These are phyloP conservation scores for Volvariella volvacea DNA, from an alignment of 1,284 basidiomycete species.

Conservation along the genomic window DNA sequence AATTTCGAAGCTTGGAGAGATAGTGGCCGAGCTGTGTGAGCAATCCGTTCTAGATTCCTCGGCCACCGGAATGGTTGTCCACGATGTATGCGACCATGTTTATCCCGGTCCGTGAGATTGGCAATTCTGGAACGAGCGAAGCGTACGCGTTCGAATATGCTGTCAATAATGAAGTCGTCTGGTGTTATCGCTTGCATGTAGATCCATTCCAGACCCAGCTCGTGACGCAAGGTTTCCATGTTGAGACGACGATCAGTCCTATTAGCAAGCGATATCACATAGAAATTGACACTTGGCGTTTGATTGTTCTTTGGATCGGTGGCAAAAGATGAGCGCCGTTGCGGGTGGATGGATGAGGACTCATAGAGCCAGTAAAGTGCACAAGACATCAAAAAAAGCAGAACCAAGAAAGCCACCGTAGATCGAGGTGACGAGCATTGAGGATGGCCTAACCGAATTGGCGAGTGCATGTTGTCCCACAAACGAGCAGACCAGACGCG, in stretches of 20 bases:
- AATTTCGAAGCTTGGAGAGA: neutral
- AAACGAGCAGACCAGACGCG: too few species aligned
- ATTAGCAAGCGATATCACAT: conserved; percentile 52
- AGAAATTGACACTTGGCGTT: conserved; percentile 19
- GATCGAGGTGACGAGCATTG: too few species aligned
- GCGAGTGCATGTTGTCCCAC: too few species aligned
- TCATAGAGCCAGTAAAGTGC: too few species aligned
- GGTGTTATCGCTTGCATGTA: conserved; percentile 43
- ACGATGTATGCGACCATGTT: neutral
- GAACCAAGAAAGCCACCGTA: too few species aligned
- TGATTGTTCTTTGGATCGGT: too few species aligned
- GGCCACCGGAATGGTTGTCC: conserved; percentile 1
- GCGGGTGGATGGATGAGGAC: too few species aligned
- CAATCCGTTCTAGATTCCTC: neutral
- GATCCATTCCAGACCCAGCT: conserved; percentile 42
- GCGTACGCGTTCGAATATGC: conserved; percentile 36
- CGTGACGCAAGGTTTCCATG: conserved; percentile 45
- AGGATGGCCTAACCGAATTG: too few species aligned
- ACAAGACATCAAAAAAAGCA: too few species aligned
- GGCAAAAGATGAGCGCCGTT: too few species aligned
- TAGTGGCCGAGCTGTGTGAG: neutral
- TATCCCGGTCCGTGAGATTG: neutral
- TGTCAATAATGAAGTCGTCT: conserved; percentile 27
- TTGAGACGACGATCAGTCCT: conserved; percentile 43
- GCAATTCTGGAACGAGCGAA: conserved; percentile 18